phyloP scores from a whole-genome alignment of 2,329 filamentous ascomycete species.

The Dactylellina parvicollis region DNA sequence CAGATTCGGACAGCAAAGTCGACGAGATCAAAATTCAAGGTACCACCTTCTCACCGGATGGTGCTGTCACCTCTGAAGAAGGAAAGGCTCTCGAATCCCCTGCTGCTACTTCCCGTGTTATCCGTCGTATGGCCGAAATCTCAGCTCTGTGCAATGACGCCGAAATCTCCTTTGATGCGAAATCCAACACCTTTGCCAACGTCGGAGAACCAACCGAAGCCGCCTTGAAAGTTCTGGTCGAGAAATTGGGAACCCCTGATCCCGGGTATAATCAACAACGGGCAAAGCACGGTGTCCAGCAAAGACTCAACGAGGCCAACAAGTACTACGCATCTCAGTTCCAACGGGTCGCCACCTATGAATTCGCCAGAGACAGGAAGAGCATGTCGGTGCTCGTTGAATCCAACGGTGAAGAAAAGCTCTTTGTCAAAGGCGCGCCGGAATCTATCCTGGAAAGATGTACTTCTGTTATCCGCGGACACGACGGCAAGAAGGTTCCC shows the following conservation, averaged over 20 bases:
- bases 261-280: slow-evolving; percentile 59
- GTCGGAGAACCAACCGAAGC: slow-evolving; percentile 97
- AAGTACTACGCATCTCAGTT: slow-evolving; percentile 81
- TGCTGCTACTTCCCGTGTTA: slow-evolving; percentile 71
- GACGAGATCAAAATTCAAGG: slow-evolving; percentile 73
- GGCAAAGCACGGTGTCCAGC: slow-evolving; percentile 62
- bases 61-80: slow-evolving; percentile 67
- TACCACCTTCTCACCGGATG: slow-evolving; percentile 84
- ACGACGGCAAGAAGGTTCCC: slow-evolving; percentile 78
- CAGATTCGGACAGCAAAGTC: slow-evolving; percentile 37
- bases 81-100: slow-evolving; percentile 71
- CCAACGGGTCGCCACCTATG: slow-evolving; percentile 83
- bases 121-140: slow-evolving; percentile 69
- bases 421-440: slow-evolving; percentile 95
- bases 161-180: slow-evolving; percentile 80
- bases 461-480: slow-evolving; percentile 79
- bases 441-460: slow-evolving; percentile 95
- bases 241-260: slow-evolving; percentile 90
- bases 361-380: slow-evolving; percentile 97
- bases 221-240: slow-evolving; percentile 85
- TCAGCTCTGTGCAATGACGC: slow-evolving; percentile 88
- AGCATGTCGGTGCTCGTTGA: slow-evolving; percentile 97
- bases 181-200: slow-evolving; percentile 77
- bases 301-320: slow-evolving; percentile 83
- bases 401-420: slow-evolving; percentile 70